Evolutionary conservation across 306 rosid species (phyloP).

Genomic region (Canavalia gladiata): DNA sequence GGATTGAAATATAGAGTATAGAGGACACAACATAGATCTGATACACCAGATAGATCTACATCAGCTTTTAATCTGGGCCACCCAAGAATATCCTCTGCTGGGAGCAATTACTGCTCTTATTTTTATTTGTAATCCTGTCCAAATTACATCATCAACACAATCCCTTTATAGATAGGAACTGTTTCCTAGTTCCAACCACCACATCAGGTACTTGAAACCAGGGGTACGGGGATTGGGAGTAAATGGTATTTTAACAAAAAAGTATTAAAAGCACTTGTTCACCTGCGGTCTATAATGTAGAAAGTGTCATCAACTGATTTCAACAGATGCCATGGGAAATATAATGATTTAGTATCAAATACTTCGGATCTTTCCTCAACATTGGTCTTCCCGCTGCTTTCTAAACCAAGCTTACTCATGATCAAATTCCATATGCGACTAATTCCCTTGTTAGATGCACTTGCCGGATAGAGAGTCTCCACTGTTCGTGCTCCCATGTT

Average conservation of each 20-base stretch:
- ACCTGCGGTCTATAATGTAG: slow-evolving; percentile 77
- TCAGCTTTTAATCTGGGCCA: background rate
- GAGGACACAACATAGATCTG: background rate
- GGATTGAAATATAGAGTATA: background rate
- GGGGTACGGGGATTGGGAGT: background rate
- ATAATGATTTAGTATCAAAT: slow-evolving; percentile 59
- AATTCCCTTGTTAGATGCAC: slow-evolving; percentile 55
- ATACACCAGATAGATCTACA: slow-evolving; percentile 3
- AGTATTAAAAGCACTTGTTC: slow-evolving; percentile 32
- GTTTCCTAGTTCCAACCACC: background rate
- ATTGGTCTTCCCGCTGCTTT: slow-evolving; percentile 50
- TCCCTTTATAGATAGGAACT: slow-evolving; percentile 15
- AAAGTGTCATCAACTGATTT: slow-evolving; percentile 68
- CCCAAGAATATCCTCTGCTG: background rate
- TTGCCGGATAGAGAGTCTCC: slow-evolving; percentile 78
- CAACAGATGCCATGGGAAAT: slow-evolving; percentile 93
- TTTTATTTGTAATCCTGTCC: slow-evolving; percentile 25
- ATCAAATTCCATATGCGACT: slow-evolving; percentile 71
- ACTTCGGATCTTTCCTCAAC: slow-evolving; percentile 61
- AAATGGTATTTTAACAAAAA: slow-evolving; percentile 2
- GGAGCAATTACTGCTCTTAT: background rate
- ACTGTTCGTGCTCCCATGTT: slow-evolving; percentile 71
- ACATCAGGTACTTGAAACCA: background rate
- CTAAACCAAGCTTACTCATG: slow-evolving; percentile 69
- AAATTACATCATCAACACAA: slow-evolving; percentile 4